A percentile compares a stretch with the other conserved stretches of the same genome.
Evolutionary conservation across 139 green algal genomes (phyloP).

Genomic region (Auxenochlorella pyrenoidosa): DNA sequence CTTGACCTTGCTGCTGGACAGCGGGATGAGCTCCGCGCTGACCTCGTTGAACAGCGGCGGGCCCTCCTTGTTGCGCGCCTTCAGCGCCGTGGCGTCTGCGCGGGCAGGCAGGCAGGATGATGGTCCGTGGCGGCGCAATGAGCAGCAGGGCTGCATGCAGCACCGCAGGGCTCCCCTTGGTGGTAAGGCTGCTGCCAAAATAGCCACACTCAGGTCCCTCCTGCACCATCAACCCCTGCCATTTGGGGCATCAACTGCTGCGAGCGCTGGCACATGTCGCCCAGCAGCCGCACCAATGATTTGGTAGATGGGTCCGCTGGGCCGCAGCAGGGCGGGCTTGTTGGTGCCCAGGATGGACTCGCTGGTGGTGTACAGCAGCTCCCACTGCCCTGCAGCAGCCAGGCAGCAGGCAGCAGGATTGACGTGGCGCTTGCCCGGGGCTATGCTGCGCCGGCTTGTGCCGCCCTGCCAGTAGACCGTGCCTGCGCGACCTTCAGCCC

Average conservation of each 20-base stretch:
- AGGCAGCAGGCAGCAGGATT: neutral
- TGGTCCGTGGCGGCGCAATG: neutral
- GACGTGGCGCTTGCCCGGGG: neutral
- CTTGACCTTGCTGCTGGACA: constrained; percentile 63
- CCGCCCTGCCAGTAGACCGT: neutral
- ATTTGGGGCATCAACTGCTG: too few relatives aligned
- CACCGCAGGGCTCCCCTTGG: too few relatives aligned
- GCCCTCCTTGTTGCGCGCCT: constrained; percentile 83
- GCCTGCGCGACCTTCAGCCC: neutral
- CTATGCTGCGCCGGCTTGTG: too few relatives aligned
- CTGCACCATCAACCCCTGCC: too few relatives aligned
- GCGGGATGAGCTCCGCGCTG: constrained; percentile 73
- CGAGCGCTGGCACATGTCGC: neutral
- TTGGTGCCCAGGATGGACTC: constrained; percentile 80
- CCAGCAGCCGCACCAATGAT: constrained; percentile 60
- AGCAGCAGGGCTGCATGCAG: too few relatives aligned
- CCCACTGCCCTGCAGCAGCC: constrained; percentile 64
- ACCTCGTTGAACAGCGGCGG: constrained; percentile 89
- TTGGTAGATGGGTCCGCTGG: constrained; percentile 88
- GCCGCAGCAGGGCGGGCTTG: constrained; percentile 72
- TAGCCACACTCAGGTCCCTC: too few relatives aligned
- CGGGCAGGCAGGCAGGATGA: neutral
- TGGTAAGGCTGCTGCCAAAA: too few relatives aligned
- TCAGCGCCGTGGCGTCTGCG: constrained; percentile 69
- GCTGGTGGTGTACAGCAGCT: constrained; percentile 93